Evolutionary conservation across 164 flowering plant species (phyloP).

Genomic region (Cinnamomum micranthum): DNA sequence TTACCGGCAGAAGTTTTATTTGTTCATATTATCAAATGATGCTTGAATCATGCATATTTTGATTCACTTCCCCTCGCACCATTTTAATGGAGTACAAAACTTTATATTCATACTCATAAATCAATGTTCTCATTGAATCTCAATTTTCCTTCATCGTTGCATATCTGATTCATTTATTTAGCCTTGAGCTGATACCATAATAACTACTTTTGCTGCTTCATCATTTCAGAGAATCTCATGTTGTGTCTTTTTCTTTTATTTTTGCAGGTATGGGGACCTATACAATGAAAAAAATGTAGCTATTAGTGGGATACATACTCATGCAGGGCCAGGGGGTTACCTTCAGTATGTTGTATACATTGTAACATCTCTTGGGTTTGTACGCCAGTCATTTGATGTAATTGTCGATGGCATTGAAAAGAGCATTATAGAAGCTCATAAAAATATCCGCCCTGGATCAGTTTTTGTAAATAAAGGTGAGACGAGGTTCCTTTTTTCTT

Average conservation of each 20-base stretch:
- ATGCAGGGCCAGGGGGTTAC: slow-evolving; percentile 99
- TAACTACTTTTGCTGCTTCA: background rate
- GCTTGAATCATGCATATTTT: too few species aligned
- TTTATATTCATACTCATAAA: too few species aligned
- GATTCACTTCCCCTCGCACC: too few species aligned
- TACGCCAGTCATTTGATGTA: slow-evolving; percentile 96
- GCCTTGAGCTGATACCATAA: background rate
- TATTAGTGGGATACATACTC: slow-evolving; percentile 97
- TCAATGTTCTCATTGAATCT: too few species aligned
- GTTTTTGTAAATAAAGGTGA: slow-evolving; percentile 81
- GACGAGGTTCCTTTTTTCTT: background rate
- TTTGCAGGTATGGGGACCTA: slow-evolving; percentile 73
- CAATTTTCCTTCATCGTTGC: too few species aligned
- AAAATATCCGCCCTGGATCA: slow-evolving; percentile 88
- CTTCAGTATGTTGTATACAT: slow-evolving; percentile 92
- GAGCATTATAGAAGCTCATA: slow-evolving; percentile 86
- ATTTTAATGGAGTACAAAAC: too few species aligned
- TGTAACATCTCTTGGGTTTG: slow-evolving; percentile 95
- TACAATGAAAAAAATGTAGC: slow-evolving; percentile 91
- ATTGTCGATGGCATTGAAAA: slow-evolving; percentile 95
- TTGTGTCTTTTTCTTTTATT: background rate
- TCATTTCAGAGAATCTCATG: background rate
- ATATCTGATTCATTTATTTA: too few species aligned
- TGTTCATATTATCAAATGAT: too few species aligned
- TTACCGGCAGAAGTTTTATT: too few species aligned